These are phyloP conservation scores for Nakazawaea wickerhamii DNA, from an alignment of 805 yeast genomes.

Conservation along the genomic window DNA sequence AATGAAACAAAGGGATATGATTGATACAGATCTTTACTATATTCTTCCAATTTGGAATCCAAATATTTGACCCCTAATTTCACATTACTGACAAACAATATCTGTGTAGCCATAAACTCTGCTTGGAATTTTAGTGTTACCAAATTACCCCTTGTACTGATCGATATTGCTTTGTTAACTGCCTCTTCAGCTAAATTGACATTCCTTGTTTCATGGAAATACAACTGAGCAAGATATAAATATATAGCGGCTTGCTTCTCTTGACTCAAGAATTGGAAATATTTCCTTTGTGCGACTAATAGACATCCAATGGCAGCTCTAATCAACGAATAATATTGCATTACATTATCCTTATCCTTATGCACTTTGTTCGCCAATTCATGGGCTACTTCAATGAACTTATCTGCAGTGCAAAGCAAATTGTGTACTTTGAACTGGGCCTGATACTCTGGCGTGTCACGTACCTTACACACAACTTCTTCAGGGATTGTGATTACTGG, in stretches of 20 bases:
- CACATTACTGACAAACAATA: slow-evolving; percentile 26
- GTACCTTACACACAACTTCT: neutral
- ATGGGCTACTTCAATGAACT: slow-evolving; percentile 4
- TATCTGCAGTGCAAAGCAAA: slow-evolving; percentile 4
- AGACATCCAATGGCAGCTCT: slow-evolving; percentile 34
- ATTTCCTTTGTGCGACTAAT: slow-evolving; percentile 26
- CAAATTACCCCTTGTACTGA: slow-evolving; percentile 26
- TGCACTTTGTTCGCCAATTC: neutral
- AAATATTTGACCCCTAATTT: slow-evolving; percentile 28
- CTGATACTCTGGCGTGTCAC: neutral
- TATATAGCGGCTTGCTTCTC: slow-evolving; percentile 28
- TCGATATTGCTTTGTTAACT: slow-evolving; percentile 26
- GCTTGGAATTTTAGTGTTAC: slow-evolving; percentile 22
- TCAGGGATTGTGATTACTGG: neutral
- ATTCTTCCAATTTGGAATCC: slow-evolving; percentile 21
- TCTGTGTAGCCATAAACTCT: slow-evolving; percentile 33
- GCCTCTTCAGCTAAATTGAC: slow-evolving; percentile 35
- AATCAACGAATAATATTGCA: slow-evolving; percentile 26
- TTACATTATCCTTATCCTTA: slow-evolving; percentile 18
- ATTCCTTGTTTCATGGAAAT: slow-evolving; percentile 37
- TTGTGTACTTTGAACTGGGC: slow-evolving; percentile 4
- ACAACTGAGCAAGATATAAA: slow-evolving; percentile 31
- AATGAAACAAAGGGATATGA: slow-evolving; percentile 21
- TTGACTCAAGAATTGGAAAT: slow-evolving; percentile 26
- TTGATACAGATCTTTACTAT: slow-evolving; percentile 14